A percentile compares a stretch with the other conserved stretches of the same genome.
Conservation (phyloP, 257 asterid species). For the Forsythia suspensa region DNA sequence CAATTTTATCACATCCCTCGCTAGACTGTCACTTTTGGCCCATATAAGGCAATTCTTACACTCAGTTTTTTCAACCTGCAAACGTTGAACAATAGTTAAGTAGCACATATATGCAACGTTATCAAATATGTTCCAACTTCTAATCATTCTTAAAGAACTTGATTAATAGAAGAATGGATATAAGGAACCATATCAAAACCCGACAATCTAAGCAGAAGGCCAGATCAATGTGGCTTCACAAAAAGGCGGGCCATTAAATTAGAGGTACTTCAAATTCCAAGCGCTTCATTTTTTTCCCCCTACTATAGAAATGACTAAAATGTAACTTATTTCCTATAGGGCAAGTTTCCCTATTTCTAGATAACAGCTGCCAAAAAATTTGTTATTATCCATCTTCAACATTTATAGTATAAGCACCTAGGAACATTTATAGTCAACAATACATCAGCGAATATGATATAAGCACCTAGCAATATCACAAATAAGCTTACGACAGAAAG, state of each 20-base stretch:
- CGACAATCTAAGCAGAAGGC: neutral
- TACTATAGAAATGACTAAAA: neutral
- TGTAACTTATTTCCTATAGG: neutral
- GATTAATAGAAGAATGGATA: neutral
- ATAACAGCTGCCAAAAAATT: neutral
- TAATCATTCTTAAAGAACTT: neutral
- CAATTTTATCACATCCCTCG: constrained; percentile 65
- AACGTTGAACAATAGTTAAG: constrained; percentile 3
- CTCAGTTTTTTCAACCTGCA: constrained; percentile 65
- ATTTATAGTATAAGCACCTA: neutral
- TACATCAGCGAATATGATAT: neutral
- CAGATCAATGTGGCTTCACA: neutral
- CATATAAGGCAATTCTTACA: constrained; percentile 84
- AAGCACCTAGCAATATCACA: neutral
- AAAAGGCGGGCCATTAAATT: neutral
- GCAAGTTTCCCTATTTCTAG: neutral
- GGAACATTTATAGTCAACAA: neutral
- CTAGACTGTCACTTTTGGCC: constrained; percentile 95
- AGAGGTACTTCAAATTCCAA: neutral
- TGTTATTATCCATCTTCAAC: neutral
- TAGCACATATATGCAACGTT: neutral
- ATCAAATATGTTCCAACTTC: neutral
- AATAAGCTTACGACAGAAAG: constrained; percentile 62
- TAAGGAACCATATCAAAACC: neutral
- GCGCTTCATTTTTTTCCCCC: neutral